A percentile compares a stretch with the other conserved stretches of the same genome.
phyloP scores from a whole-genome alignment of 805 yeast genomes.

The Yarrowia alimentaria region DNA sequence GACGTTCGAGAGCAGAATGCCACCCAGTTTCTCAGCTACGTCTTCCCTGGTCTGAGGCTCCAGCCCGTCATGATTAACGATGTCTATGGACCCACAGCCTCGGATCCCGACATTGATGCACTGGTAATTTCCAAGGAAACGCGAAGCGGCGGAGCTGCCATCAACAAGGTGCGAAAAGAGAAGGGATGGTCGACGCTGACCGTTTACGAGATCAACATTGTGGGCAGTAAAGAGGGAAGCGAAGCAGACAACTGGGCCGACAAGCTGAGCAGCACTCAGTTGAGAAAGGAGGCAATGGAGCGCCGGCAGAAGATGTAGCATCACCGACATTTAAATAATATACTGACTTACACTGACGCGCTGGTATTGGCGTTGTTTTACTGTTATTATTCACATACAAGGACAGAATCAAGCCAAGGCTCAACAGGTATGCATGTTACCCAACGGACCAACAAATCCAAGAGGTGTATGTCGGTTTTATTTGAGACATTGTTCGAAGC shows the following conservation, averaged over 20 bases:
- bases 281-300: slow-evolving; percentile 49
- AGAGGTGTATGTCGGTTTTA: too few species aligned
- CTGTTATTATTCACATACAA: too few species aligned
- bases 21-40: slow-evolving; percentile 47
- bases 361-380: too few species aligned
- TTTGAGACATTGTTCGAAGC: too few species aligned
- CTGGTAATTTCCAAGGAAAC: slow-evolving; percentile 83
- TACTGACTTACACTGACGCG: too few species aligned
- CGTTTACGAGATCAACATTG: slow-evolving; percentile 56
- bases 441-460: too few species aligned
- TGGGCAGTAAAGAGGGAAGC: slow-evolving; percentile 62
- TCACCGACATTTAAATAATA: too few species aligned
- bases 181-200: slow-evolving; percentile 54
- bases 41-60: slow-evolving; percentile 49
- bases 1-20: slow-evolving; percentile 52
- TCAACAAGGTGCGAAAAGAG: slow-evolving; percentile 63
- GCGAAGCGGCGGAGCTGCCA: slow-evolving; percentile 63
- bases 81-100: slow-evolving; percentile 92
- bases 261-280: slow-evolving; percentile 81
- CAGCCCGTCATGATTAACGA: slow-evolving; percentile 70
- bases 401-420: too few species aligned
- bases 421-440: too few species aligned
- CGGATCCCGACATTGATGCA: slow-evolving; percentile 67
- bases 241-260: slow-evolving; percentile 53
- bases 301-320: slow-evolving; percentile 3